Base-by-base conservation (phyloP, 805 yeast species). In the Kodamaea restingae region DNA sequence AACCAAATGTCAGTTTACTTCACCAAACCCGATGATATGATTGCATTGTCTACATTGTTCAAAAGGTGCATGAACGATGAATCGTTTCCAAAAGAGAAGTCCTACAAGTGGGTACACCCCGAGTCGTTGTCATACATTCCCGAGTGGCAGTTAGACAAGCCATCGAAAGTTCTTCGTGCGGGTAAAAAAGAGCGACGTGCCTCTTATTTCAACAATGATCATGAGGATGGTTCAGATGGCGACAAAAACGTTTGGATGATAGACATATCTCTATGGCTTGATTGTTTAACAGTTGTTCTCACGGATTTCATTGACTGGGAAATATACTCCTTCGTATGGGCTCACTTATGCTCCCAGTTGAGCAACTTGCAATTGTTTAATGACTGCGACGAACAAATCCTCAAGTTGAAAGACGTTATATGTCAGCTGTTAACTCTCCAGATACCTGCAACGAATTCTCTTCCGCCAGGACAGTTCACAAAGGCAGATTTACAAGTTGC, bases 271-370 rank as follows among this genome's bases (percentile, higher is more conserved):
- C 52, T 56, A 11, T 76, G 88, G 82, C 56, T 83, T 7, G 52
- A 64, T 0, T 43, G 78, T 9, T 75, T 80, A 4, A 54, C 73
- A 8, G 59, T 63, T 5, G 65, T 80, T 0, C 51, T 84, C 46
- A 72, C 73, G 9, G 63, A 66, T 3, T 79, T 79, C 28, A 65
- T 75, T 12, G 73, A 75, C 43, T 85, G 91, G 93, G 91, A 83
- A 45, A 54, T 78, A 1, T 85, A 80, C 55, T 78, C 88, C 0
- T 82, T 68, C 50, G 57, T 79, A 1, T 65, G 81, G 67, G 76
- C 84, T 0, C 87, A 83, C 55, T 67, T 84, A 39, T 80, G 88
- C 49, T 76, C 86, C 0, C 95, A 85, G 50, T 51, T 86, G 21
- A 67, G 84, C 8, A 81, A 79, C 48, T 54, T 78, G 45, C 60